A percentile compares a stretch with the other conserved stretches of the same genome.
Evolutionary conservation across 1,284 basidiomycete species (phyloP).

Genomic region (Marasmius tenuissimus): DNA sequence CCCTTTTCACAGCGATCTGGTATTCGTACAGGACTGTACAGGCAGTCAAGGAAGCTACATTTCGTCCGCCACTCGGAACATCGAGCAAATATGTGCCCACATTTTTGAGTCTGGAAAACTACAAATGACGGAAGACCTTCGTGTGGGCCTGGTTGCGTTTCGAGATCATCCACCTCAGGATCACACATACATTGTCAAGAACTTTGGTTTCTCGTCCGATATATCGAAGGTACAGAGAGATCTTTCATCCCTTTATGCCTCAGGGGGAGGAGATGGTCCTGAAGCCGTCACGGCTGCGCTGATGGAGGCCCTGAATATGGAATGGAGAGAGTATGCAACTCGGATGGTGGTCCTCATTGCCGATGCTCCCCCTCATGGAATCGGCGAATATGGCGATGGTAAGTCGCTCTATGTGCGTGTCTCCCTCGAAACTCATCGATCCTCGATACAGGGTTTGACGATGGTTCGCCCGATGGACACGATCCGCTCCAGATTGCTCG

Average conservation of each 20-base stretch:
- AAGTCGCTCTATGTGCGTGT: constrained; percentile 22
- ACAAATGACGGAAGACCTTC: constrained; percentile 82
- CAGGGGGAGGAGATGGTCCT: constrained; percentile 96
- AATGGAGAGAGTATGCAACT: constrained; percentile 88
- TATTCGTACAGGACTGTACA: constrained; percentile 90
- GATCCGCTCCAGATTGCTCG: constrained; percentile 91
- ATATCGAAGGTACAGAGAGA: constrained; percentile 87
- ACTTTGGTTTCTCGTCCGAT: constrained; percentile 92
- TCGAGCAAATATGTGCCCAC: constrained; percentile 94
- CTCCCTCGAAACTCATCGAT: constrained; percentile 13
- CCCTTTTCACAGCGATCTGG: constrained; percentile 67
- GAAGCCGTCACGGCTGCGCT: constrained; percentile 97
- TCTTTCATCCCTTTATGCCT: constrained; percentile 85
- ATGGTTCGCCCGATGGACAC: constrained; percentile 89
- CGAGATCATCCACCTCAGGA: constrained; percentile 96
- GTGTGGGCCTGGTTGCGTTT: constrained; percentile 89
- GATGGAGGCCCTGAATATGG: constrained; percentile 83
- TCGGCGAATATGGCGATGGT: constrained; percentile 93
- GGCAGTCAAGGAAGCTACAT: constrained; percentile 86
- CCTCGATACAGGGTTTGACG: constrained; percentile 70
- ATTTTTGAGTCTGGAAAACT: constrained; percentile 96
- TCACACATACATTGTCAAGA: constrained; percentile 90
- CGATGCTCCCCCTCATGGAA: constrained; percentile 96
- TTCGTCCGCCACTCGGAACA: constrained; percentile 94
- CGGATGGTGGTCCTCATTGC: constrained; percentile 97